These are phyloP conservation scores for Pseudogymnoascus pannorum DNA, from an alignment of 2,329 filamentous ascomycete genomes.

Conservation along the genomic window DNA sequence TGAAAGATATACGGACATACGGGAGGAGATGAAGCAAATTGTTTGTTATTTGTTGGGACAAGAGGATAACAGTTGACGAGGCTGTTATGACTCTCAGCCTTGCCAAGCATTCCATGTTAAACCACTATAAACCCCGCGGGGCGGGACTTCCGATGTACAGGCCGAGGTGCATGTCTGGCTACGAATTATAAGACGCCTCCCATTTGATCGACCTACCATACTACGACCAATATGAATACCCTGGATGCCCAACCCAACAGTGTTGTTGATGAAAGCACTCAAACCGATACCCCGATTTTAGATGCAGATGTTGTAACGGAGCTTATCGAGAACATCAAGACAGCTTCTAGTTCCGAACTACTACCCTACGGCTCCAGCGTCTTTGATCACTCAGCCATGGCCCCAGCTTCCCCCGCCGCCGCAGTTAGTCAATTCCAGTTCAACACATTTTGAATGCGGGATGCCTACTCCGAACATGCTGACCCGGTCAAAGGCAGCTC, in stretches of 20 bases:
- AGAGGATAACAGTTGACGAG: background rate
- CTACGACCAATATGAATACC: background rate
- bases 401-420: conserved; percentile 25
- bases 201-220: background rate
- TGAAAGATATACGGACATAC: background rate
- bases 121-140: background rate
- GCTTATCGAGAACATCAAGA: conserved; percentile 24
- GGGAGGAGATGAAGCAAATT: background rate
- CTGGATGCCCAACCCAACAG: background rate
- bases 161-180: background rate
- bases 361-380: conserved; percentile 10
- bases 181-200: background rate
- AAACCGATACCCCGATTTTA: background rate
- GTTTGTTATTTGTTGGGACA: background rate
- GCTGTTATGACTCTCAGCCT: background rate
- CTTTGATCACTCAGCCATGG: conserved; percentile 29
- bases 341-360: conserved; percentile 20
- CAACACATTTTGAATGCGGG: background rate
- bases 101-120: conserved; percentile 6
- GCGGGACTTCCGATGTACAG: background rate
- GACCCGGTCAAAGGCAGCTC: conserved; percentile 23
- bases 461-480: conserved; percentile 11
- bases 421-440: conserved; percentile 21
- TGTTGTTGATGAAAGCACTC: background rate
- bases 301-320: conserved; percentile 19